Evolutionary conservation across 108 stramenopile species (phyloP), one percentile per base, ranked within the genome.

Genomic region (Skeletonema potamos): DNA sequence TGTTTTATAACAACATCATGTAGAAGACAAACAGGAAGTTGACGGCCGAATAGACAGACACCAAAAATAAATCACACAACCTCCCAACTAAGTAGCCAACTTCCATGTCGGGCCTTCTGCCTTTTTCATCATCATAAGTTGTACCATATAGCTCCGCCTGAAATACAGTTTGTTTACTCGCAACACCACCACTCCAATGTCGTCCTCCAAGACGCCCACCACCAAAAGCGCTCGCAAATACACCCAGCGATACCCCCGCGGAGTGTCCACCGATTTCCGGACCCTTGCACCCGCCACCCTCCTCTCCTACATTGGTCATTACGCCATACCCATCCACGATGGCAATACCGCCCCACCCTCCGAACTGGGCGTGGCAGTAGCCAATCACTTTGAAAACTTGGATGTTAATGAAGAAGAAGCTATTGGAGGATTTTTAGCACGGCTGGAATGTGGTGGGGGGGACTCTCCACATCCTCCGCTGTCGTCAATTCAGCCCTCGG

Each of bases 331-430:
- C 58, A 81, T 92, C 36, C 48, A 51, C 20, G 48, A 51, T 4
- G 83, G 85, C 26, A 56, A 87, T 44, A 92, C 92, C 64, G 93
- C 96, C 33, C 90, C 93, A 17, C 89, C 86, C 0, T 84, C 86
- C 28, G 96, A 96, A 78, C 67, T 96, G 58, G 90, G 90, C 27
- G 89, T 90, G 30, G 87, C 89, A 4, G 92, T 94, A 11, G 96
- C 96, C 1, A 86, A 88, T n/a, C 93, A 96, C 71, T 96, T 96
- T 84, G 92, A 94, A 57, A 64, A 63, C 11, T 74, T 91, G 70
- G 92, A 94, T 57, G 82, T 92, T 2, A 87, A 93, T 57, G 96
- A 96, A 72, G 96, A 96, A 70, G 81, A 84, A 30, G 89, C 88
- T 65, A 84, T 94, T 61, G 88, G 89, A 9, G 92, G 93, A 28